phyloP scores from a whole-genome alignment of 441 rosid genomes.

The Euphorbia corollata region DNA sequence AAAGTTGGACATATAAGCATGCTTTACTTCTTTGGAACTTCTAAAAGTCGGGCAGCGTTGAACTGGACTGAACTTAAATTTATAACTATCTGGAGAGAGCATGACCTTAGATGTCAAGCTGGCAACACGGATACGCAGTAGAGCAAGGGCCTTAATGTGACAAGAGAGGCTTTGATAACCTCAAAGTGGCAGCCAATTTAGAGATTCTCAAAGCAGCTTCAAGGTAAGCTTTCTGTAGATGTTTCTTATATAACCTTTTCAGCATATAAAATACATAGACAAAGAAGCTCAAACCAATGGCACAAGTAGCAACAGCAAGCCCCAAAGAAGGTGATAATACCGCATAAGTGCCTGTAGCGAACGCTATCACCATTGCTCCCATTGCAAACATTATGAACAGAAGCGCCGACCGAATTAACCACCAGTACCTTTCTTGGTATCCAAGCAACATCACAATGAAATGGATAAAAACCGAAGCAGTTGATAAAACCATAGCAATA shows the following conservation, averaged over 20 bases:
- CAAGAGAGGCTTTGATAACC: not conserved
- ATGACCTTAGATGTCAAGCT: too few relatives aligned
- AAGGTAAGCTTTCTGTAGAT: not conserved
- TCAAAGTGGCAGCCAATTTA: not conserved
- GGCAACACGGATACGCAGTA: too few relatives aligned
- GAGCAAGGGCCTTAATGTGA: not conserved
- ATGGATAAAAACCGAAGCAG: constrained; percentile 9
- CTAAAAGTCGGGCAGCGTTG: too few relatives aligned
- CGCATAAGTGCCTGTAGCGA: constrained; percentile 2
- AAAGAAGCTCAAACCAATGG: constrained; percentile 8
- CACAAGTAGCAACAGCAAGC: constrained; percentile 7
- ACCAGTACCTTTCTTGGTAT: constrained; percentile 5
- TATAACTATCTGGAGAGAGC: too few relatives aligned
- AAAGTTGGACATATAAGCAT: too few relatives aligned
- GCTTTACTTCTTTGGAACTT: too few relatives aligned
- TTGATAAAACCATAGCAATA: constrained; percentile 12
- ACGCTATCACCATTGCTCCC: constrained; percentile 11
- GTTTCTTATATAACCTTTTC: constrained; percentile 3
- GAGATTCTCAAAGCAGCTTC: constrained; percentile 1
- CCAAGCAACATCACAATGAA: not conserved
- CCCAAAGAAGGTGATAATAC: not conserved
- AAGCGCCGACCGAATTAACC: not conserved
- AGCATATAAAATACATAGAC: constrained; percentile 9
- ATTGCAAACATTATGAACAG: constrained; percentile 5
- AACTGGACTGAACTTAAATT: too few relatives aligned